These are phyloP conservation scores for Lonicera japonica DNA, from an alignment of 129 eudicot genomes.

Conservation along the genomic window DNA sequence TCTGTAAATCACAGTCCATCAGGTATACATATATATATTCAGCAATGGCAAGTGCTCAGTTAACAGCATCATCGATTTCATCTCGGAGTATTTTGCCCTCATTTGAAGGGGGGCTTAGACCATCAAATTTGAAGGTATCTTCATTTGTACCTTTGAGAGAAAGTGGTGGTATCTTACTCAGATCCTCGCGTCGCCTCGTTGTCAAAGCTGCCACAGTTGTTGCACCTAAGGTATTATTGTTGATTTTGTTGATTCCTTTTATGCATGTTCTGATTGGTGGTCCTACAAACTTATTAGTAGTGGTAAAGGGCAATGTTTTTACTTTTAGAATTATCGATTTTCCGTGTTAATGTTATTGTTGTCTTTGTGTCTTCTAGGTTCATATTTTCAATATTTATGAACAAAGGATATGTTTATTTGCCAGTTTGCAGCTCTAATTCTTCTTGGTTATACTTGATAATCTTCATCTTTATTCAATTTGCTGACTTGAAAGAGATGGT, in stretches of 20 bases:
- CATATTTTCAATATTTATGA: too few species aligned
- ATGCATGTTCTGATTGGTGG: too few species aligned
- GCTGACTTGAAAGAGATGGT: too few species aligned
- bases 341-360: too few species aligned
- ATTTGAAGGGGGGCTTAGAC: constrained; percentile 5
- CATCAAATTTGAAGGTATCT: not conserved
- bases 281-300: too few species aligned
- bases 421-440: too few species aligned
- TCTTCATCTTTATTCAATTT: too few species aligned
- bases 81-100: not conserved
- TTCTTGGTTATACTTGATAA: too few species aligned
- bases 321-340: too few species aligned
- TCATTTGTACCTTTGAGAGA: not conserved
- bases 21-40: not conserved
- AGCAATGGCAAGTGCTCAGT: constrained; percentile 1
- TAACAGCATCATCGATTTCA: not conserved
- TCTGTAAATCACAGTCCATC: not conserved
- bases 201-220: constrained; percentile 5
- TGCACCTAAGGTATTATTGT: not conserved
- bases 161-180: not conserved
- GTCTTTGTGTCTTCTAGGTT: too few species aligned
- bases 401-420: too few species aligned
- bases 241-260: not conserved
- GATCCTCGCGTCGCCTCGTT: not conserved
- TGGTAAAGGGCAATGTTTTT: too few species aligned